These are phyloP conservation scores for Aspergillus sp. DNA, from an alignment of 2,329 filamentous ascomycete genomes.

Conservation along the genomic window DNA sequence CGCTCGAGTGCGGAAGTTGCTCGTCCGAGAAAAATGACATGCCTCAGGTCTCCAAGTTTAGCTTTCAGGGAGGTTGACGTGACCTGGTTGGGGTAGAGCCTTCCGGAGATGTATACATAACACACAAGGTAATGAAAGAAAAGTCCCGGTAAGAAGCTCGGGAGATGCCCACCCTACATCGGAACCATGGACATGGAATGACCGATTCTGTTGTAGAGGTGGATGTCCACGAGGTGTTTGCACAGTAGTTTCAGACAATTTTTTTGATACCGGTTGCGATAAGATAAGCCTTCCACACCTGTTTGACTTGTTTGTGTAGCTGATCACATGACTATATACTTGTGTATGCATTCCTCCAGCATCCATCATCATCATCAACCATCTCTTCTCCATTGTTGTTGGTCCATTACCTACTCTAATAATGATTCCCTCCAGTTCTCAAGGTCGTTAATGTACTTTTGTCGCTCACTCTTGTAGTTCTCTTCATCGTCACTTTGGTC, in stretches of 20 bases:
- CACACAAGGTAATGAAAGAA: not conserved
- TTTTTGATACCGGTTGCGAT: not conserved
- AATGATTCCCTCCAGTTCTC: not conserved
- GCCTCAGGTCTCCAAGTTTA: conserved; percentile 5
- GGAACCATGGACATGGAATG: not conserved
- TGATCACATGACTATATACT: no score
- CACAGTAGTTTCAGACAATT: not conserved
- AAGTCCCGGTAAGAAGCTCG: not conserved
- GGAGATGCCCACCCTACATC: not conserved
- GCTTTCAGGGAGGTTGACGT: not conserved
- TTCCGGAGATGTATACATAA: not conserved
- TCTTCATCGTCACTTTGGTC: not conserved
- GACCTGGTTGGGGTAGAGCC: not conserved
- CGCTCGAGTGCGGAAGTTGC: conserved; percentile 27
- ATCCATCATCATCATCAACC: not conserved
- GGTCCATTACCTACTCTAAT: not conserved
- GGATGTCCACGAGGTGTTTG: not conserved
- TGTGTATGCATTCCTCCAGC: no score
- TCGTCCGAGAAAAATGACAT: conserved; percentile 37
- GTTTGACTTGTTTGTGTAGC: not conserved
- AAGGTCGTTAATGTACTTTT: not conserved
- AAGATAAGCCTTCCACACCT: not conserved
- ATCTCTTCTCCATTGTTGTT: not conserved
- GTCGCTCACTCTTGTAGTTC: not conserved
- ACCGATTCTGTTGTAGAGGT: no score